Base-by-base conservation (phyloP, 2,329 filamentous ascomycete species). In the Colletotrichum sp. region DNA sequence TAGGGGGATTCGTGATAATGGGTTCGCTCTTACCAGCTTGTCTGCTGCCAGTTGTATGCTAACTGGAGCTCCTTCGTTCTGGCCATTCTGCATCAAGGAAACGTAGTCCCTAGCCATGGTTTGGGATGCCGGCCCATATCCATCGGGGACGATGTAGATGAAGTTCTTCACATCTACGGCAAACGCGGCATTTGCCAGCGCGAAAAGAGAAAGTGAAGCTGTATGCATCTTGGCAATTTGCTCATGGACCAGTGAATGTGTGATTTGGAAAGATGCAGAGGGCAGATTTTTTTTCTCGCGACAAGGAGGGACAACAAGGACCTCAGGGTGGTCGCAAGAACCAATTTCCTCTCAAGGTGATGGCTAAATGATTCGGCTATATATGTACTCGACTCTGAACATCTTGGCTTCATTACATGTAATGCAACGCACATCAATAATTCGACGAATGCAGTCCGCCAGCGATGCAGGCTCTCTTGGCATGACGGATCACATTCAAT, bases 81-180 rank as follows among this genome's bases (percentile, higher is more conserved):
- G 77, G 24, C 78, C 79, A 52, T 80, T 79, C 57, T 77, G 34
- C 8, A 80, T 59, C 36, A 80, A 65, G 16, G 78, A 79, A 62
- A 80, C 78, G 44, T 79, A 79, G 76, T 81, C 79, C 26, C 81
- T 78, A 8, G 81, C 81, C 75, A 83, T 80, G 60, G 80, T 80
- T 79, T 83, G 81, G 9, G 80, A 82, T 12, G 81, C 79, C 49
- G 79, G 77, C 13, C 82, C 80, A 71, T 81, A 83, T 57, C 81
- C 81, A 77, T 83, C 80, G 6, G 82, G 81, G 9, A 83, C 81
- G 39, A 84, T 79, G 72, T 83, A 83, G 75, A 83, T 82, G 77
- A 83, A 83, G 78, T 82, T 83, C 77, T 79, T 80, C 65, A 79
- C 79, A 73, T 72, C 30, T 7, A 39, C 63, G 3, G 77, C 70